phyloP scores from a whole-genome alignment of 148 eudicot species.

The Pouteria glomerata region DNA sequence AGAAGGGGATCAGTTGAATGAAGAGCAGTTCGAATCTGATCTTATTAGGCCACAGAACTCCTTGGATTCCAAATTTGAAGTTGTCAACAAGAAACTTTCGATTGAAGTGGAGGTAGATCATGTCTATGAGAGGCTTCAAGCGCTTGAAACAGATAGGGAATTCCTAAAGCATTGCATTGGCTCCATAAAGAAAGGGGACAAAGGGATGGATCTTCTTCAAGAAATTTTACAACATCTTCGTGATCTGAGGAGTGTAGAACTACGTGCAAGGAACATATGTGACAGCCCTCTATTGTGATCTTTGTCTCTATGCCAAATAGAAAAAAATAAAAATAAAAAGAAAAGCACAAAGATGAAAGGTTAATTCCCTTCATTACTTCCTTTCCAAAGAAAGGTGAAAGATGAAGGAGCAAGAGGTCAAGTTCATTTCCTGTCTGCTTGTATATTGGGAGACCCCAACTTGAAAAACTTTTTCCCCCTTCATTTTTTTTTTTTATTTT shows the following conservation, averaged over 20 bases:
- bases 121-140: constrained; percentile 74
- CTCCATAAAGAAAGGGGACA: constrained; percentile 83
- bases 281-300: constrained; percentile 1
- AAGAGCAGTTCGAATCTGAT: constrained; percentile 17
- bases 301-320: too few relatives aligned
- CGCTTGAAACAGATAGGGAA: constrained; percentile 79
- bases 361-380: background rate
- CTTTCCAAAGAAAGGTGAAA: background rate
- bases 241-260: constrained; percentile 62
- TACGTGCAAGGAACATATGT: constrained; percentile 18
- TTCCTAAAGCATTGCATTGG: constrained; percentile 81
- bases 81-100: constrained; percentile 47
- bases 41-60: constrained; percentile 21
- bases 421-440: too few relatives aligned
- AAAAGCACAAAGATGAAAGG: background rate
- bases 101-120: constrained; percentile 76
- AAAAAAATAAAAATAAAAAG: too few relatives aligned
- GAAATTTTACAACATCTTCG: constrained; percentile 82
- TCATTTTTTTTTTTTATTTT: background rate
- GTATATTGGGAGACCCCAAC: too few relatives aligned
- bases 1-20: background rate
- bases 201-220: constrained; percentile 74
- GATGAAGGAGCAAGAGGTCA: too few relatives aligned
- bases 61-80: constrained; percentile 37
- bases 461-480: too few relatives aligned